Base-by-base conservation (phyloP, 2,329 filamentous ascomycete genomes). In the Fusarium longipes region DNA sequence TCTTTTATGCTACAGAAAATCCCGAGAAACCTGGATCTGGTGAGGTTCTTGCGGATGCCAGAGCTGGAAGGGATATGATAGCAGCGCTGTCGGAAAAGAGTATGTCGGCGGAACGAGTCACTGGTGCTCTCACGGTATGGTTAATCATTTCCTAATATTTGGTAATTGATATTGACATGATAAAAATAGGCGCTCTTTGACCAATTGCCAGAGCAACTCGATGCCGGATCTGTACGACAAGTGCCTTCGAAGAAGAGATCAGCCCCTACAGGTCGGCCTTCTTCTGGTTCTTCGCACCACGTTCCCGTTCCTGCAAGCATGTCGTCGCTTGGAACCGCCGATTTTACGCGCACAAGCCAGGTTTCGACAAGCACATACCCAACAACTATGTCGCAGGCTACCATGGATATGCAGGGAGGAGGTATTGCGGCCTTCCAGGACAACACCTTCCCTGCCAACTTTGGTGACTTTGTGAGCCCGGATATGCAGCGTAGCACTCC, bases 91-190 rank as follows among this genome's bases (percentile, higher is more conserved):
- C 93, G 4, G 89, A 91, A 72, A 90, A 91, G 72, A 97, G 93
- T 74, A 86, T 96, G 83, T 93, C 94, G 33, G 96, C 96, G 5
- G 93, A 97, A 75, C 86, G 93, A 63, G 96, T 96, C 73, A 93
- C 92, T 2, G 85, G 84, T 43, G 91, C 92, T 38, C 83, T 99
- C 27, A 87, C 89, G 75, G 93, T 95, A 83, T 77, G 87, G 80
- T 15, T 39, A 30, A 17, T 25, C 25, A 43, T 36, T 29, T 12
- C n/a, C 25, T n/a, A 9, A 36, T 62, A 11, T 17, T 75, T 74
- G 9, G 29, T 33, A n/a, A 29, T 58, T 75, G 47, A 47, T 14
- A 27, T 48, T 65, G 18, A 71, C 32, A 15, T 29, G 14, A 9
- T 12, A n/a, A 38, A 17, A 39, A n/a, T 30, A 96, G 92, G 84